A percentile compares a stretch with the other conserved stretches of the same genome.
phyloP scores from a whole-genome alignment of 257 asterid species.

The Przewalskia tangutica region DNA sequence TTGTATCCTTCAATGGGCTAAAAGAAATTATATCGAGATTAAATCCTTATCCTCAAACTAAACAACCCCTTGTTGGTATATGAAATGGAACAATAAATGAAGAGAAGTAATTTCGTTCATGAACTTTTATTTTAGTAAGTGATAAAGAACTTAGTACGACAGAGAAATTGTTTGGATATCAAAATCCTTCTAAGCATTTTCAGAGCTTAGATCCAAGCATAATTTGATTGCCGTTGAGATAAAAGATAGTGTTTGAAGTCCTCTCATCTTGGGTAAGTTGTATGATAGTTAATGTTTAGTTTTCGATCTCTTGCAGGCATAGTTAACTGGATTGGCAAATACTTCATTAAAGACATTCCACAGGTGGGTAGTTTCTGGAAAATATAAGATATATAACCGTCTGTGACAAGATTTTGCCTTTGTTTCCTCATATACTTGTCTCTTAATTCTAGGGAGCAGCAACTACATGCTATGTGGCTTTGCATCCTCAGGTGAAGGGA shows the following conservation, averaged over 20 bases:
- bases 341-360: slow-evolving; percentile 4
- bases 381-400: neutral
- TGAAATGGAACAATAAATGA: neutral
- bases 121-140: neutral
- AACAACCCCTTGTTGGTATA: neutral
- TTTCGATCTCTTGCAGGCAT: neutral
- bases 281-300: neutral
- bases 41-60: neutral
- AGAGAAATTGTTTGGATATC: neutral
- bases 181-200: neutral
- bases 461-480: slow-evolving; percentile 30
- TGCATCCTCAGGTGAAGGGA: slow-evolving; percentile 30
- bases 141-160: too few relatives aligned
- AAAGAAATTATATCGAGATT: neutral
- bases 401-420: neutral
- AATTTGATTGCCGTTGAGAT: too few relatives aligned
- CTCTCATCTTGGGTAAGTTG: neutral
- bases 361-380: neutral
- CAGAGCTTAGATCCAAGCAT: too few relatives aligned
- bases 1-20: neutral
- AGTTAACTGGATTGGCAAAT: slow-evolving; percentile 10
- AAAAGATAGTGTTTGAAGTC: neutral
- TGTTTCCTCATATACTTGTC: neutral
- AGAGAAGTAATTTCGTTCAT: neutral
- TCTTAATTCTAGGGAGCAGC: slow-evolving; percentile 27